phyloP scores from a whole-genome alignment of 176 grass and related monocot species.

The Chrysopogon serrulatus region DNA sequence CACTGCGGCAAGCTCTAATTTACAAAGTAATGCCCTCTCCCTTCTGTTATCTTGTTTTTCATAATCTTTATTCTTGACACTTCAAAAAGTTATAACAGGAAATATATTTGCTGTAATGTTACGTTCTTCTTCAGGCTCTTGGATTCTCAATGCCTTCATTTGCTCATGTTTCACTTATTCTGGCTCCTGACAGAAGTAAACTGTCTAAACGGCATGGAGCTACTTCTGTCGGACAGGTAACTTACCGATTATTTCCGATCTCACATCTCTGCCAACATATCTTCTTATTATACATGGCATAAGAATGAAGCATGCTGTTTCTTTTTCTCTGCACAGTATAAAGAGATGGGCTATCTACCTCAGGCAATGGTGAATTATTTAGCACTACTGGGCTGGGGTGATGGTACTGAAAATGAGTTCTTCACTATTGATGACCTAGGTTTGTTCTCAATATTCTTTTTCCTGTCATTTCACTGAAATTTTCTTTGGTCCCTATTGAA shows the following conservation, averaged over 20 bases:
- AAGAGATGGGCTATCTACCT: conserved; percentile 94
- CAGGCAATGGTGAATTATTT: conserved; percentile 98
- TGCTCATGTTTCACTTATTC: conserved; percentile 96
- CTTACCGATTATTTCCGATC: background rate
- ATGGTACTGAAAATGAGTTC: conserved; percentile 99
- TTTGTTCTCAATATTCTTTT: conserved; percentile 22
- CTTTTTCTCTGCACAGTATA: conserved; percentile 55
- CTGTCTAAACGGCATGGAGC: conserved; percentile 93
- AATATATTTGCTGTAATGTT: background rate
- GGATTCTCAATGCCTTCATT: conserved; percentile 94
- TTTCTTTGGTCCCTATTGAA: background rate
- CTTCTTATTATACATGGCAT: background rate
- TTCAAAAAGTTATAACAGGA: too few relatives aligned
- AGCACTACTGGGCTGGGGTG: conserved; percentile 90
- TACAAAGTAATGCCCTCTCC: conserved; percentile 59
- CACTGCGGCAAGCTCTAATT: conserved; percentile 83
- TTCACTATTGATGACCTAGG: conserved; percentile 83
- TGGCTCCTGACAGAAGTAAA: conserved; percentile 97
- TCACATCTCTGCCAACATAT: background rate
- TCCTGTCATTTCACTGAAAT: background rate
- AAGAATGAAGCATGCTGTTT: background rate
- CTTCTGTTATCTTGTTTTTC: background rate
- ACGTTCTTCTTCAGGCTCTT: conserved; percentile 52
- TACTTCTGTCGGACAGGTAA: conserved; percentile 94
- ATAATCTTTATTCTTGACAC: background rate